phyloP scores from a whole-genome alignment of 1,284 basidiomycete species.

The Mrakiaceae sp. region DNA sequence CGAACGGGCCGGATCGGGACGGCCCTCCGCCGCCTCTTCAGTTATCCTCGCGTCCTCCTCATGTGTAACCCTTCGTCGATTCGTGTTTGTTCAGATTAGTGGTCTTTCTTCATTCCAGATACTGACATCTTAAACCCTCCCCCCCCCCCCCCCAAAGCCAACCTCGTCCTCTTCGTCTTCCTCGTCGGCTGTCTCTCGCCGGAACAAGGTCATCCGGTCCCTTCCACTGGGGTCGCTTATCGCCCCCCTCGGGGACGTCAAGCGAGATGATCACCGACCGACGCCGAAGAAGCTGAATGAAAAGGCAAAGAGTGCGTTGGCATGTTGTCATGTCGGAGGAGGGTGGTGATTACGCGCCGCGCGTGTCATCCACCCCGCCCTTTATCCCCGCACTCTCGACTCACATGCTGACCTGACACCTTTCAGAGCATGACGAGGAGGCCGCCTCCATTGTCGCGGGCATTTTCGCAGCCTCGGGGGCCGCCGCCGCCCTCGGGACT shows the following conservation, averaged over 20 bases:
- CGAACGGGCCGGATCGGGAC: too few species aligned
- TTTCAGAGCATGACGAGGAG: conserved; percentile 8
- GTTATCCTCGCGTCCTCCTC: too few species aligned
- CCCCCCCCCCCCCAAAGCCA: too few species aligned
- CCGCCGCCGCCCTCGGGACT: not conserved
- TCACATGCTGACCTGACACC: not conserved
- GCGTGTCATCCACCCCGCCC: not conserved
- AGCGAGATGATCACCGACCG: not conserved
- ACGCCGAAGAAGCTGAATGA: conserved; percentile 5
- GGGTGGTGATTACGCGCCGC: not conserved
- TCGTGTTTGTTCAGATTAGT: too few species aligned
- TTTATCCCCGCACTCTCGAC: too few species aligned
- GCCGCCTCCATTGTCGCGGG: conserved; percentile 11
- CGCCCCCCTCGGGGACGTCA: conserved; percentile 5
- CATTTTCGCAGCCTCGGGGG: conserved; percentile 5
- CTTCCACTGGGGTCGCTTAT: conserved; percentile 6
- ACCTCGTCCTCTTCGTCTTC: too few species aligned
- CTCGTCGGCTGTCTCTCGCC: not conserved
- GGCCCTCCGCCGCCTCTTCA: too few species aligned
- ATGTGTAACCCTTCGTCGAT: too few species aligned
- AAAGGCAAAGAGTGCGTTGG: conserved; percentile 3
- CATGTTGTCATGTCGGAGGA: not conserved
- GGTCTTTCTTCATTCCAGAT: too few species aligned
- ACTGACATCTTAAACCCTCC: too few species aligned
- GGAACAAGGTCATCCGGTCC: conserved; percentile 9